phyloP scores from a whole-genome alignment of 2,329 filamentous ascomycete species.

The Aspergillus sp. region DNA sequence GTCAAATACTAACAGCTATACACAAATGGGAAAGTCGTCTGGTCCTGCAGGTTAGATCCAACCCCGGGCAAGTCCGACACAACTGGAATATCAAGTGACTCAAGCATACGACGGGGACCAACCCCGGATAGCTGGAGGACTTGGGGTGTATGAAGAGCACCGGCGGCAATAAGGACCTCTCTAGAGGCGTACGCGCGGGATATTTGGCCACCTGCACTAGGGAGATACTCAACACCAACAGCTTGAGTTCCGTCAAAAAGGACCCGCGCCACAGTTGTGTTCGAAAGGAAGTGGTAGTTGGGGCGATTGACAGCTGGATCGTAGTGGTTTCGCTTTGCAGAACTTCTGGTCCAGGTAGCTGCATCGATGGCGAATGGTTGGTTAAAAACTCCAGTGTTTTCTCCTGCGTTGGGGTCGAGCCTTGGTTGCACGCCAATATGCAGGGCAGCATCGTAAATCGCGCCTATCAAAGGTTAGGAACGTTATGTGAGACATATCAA shows the following conservation, averaged over 20 bases:
- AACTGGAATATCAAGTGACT: background rate
- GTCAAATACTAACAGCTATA: background rate
- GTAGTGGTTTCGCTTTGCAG: slow-evolving; percentile 1
- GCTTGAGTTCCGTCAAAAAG: background rate
- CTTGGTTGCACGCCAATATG: background rate
- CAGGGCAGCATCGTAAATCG: background rate
- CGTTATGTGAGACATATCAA: no score
- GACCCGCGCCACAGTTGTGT: background rate
- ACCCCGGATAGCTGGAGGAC: background rate
- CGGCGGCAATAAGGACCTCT: background rate
- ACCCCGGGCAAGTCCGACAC: background rate
- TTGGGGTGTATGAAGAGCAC: background rate
- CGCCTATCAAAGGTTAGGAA: background rate
- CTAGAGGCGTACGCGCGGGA: background rate
- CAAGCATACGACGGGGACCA: background rate
- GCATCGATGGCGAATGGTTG: background rate
- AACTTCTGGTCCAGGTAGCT: background rate
- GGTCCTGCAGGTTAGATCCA: background rate
- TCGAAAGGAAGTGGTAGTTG: background rate
- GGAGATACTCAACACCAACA: slow-evolving; percentile 2
- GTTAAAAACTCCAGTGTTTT: background rate
- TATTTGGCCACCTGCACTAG: background rate
- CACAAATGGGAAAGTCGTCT: background rate
- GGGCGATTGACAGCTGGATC: background rate
- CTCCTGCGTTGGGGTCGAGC: background rate